These are phyloP conservation scores for Volvariella surrecta DNA, from an alignment of 1,284 basidiomycete species.

Conservation along the genomic window DNA sequence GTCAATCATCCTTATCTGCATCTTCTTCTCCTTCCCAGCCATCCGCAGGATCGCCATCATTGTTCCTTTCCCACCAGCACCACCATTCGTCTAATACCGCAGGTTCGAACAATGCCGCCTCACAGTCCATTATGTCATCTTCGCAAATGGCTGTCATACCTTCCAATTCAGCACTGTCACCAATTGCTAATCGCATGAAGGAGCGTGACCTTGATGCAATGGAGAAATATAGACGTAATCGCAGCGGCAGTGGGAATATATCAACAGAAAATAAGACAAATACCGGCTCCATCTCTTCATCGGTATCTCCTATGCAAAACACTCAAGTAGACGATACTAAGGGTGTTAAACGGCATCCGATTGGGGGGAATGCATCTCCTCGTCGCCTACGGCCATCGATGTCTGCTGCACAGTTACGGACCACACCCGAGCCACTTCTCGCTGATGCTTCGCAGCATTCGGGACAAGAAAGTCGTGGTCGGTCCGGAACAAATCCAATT, in stretches of 20 bases:
- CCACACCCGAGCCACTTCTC: conserved; percentile 25
- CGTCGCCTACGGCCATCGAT: conserved; percentile 61
- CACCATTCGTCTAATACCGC: conserved; percentile 21
- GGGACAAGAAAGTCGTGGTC: conserved; percentile 43
- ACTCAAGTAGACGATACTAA: conserved; percentile 45
- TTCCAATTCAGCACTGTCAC: conserved; percentile 47
- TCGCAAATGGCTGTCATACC: conserved; percentile 27
- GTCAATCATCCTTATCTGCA: conserved; percentile 41
- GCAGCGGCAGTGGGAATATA: conserved; percentile 67
- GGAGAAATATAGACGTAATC: conserved; percentile 72
- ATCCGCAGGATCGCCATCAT: conserved; percentile 35
- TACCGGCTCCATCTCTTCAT: conserved; percentile 37
- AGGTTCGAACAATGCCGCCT: conserved; percentile 32
- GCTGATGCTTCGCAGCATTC: conserved; percentile 23
- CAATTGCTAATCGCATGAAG: conserved; percentile 67
- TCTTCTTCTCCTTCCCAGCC: conserved; percentile 48
- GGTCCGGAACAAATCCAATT: conserved; percentile 61
- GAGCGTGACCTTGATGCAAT: conserved; percentile 78
- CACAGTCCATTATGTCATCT: conserved; percentile 33
- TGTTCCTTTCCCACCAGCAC: conserved; percentile 22
- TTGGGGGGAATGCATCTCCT: conserved; percentile 48
- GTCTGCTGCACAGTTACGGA: conserved; percentile 68
- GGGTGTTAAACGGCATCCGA: conserved; percentile 30
- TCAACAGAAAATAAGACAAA: conserved; percentile 60
- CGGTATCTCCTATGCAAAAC: conserved; percentile 28